These are phyloP conservation scores for Globisporangium viniferum DNA, from an alignment of 352 stramenopile genomes.

Conservation along the genomic window DNA sequence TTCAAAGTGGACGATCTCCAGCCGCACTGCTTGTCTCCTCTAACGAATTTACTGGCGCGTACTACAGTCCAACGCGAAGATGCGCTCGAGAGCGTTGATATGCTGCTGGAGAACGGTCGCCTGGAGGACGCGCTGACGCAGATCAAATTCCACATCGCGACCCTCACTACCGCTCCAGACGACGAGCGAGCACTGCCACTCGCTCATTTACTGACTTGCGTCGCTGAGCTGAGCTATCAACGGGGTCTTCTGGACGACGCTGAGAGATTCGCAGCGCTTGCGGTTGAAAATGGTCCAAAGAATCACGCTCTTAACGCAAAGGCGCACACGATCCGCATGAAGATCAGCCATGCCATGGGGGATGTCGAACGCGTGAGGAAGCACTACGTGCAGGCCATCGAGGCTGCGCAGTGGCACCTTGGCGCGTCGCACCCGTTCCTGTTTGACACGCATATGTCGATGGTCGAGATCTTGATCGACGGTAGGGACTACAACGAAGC, in stretches of 20 bases:
- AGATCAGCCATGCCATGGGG: constrained; percentile 19
- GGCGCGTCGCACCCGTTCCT: constrained; percentile 34
- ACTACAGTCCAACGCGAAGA: constrained; percentile 28
- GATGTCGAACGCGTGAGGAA: constrained; percentile 19
- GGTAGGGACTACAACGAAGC: constrained; percentile 26
- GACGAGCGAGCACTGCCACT: constrained; percentile 33
- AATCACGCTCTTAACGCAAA: constrained; percentile 27
- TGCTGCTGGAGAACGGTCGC: constrained; percentile 19
- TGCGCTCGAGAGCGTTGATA: constrained; percentile 22
- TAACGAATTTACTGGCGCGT: constrained; percentile 22
- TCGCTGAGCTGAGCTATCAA: constrained; percentile 30
- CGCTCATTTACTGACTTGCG: constrained; percentile 33
- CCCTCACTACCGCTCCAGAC: constrained; percentile 26
- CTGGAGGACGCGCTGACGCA: constrained; percentile 26
- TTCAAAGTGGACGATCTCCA: constrained; percentile 24
- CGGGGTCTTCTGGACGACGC: constrained; percentile 23
- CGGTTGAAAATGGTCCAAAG: constrained; percentile 30
- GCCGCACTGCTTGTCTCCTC: constrained; percentile 3
- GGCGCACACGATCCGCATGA: constrained; percentile 34
- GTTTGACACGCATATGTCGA: constrained; percentile 41
- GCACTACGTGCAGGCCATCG: constrained; percentile 32
- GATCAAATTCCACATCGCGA: constrained; percentile 43
- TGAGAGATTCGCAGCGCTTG: constrained; percentile 26
- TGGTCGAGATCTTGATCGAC: constrained; percentile 37
- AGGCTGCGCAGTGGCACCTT: constrained; percentile 38